phyloP scores from a whole-genome alignment of 768 basidiomycete genomes.

The Mycena amicta region DNA sequence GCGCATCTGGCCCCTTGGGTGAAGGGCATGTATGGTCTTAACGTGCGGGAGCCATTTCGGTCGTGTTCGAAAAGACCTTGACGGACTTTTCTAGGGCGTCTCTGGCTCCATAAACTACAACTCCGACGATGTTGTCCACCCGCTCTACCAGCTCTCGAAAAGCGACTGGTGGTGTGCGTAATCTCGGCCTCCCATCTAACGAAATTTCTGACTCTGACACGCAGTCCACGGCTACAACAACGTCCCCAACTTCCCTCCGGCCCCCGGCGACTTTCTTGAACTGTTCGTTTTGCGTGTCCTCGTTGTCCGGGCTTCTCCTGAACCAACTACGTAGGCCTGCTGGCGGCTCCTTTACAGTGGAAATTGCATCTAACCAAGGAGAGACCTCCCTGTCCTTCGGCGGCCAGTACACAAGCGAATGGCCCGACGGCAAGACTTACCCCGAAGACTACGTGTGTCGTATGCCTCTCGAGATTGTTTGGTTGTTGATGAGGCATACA shows the following conservation, averaged over 20 bases:
- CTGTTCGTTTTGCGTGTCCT: constrained; percentile 35
- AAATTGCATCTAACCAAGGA: constrained; percentile 52
- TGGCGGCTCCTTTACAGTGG: constrained; percentile 48
- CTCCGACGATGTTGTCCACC: constrained; percentile 39
- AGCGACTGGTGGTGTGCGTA: constrained; percentile 52
- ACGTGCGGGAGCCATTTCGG: constrained; percentile 33
- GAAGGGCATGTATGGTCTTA: constrained; percentile 49
- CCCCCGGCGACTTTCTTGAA: constrained; percentile 43
- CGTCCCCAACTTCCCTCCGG: constrained; percentile 46
- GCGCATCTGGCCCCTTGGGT: constrained; percentile 48
- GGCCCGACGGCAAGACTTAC: constrained; percentile 49
- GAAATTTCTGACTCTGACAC: not conserved
- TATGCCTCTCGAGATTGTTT: not conserved
- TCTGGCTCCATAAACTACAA: constrained; percentile 37
- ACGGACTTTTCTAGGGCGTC: constrained; percentile 29
- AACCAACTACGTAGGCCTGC: constrained; percentile 43
- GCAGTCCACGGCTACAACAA: constrained; percentile 41
- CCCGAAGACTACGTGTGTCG: constrained; percentile 48
- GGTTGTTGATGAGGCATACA: constrained; percentile 17
- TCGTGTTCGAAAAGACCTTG: not conserved
- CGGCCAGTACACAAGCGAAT: constrained; percentile 40
- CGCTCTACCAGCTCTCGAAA: constrained; percentile 44
- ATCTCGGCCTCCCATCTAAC: not conserved
- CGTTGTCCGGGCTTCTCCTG: not conserved
- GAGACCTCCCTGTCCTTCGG: constrained; percentile 47